Percentiles rank a stretch among this genome's conserved stretches.
Conservation (phyloP, 192 early-diverging fungal species). For the Gryganskiella cystojenkinii region DNA sequence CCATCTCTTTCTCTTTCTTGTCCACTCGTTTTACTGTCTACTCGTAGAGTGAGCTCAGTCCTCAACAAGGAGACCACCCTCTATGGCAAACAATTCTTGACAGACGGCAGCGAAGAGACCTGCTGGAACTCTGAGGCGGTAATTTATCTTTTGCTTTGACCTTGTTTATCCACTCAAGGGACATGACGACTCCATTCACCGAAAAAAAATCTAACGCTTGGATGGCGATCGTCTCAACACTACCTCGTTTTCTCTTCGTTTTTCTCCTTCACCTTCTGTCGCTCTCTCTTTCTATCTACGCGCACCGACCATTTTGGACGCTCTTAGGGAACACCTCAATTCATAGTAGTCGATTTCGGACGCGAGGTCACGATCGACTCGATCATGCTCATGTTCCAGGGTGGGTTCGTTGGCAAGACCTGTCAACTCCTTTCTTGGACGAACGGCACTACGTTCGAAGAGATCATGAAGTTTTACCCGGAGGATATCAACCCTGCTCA, state of each 20-base stretch:
- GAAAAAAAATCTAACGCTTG: neutral
- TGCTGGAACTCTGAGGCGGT: constrained; percentile 96
- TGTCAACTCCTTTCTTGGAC: constrained; percentile 63
- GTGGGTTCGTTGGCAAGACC: constrained; percentile 86
- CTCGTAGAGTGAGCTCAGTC: constrained; percentile 85
- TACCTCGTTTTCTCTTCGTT: neutral
- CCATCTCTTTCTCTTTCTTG: neutral
- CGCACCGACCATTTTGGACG: neutral
- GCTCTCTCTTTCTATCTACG: neutral
- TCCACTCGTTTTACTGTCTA: neutral
- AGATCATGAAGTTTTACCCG: constrained; percentile 70
- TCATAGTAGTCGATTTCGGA: constrained; percentile 76
- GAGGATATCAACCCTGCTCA: constrained; percentile 80
- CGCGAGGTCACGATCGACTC: constrained; percentile 50
- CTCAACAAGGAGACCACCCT: constrained; percentile 79
- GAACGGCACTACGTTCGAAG: constrained; percentile 49
- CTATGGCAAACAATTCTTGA: constrained; percentile 86
- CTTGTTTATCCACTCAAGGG: neutral
- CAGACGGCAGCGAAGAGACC: constrained; percentile 82
- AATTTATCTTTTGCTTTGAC: constrained; percentile 1
- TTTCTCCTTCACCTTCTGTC: neutral
- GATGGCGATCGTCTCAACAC: neutral
- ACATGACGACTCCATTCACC: neutral
- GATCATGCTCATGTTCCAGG: constrained; percentile 82
- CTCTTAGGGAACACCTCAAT: constrained; percentile 77